These are phyloP conservation scores for Xylaria sp. DNA, from an alignment of 2,329 filamentous ascomycete genomes.

Conservation along the genomic window DNA sequence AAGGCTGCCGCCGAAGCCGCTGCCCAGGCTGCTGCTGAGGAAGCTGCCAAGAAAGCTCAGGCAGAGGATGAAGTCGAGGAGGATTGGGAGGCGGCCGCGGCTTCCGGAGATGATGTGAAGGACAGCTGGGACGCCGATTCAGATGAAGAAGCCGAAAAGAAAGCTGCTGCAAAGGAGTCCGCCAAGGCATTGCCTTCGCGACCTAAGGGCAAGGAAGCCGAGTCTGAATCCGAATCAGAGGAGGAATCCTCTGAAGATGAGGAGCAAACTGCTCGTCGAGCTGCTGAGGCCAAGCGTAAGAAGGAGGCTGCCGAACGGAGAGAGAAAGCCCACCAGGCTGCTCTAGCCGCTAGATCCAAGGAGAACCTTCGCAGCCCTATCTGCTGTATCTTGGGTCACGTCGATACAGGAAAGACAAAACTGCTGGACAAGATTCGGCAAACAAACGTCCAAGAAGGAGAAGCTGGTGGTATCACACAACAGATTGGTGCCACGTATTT, in stretches of 20 bases:
- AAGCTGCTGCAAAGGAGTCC: conserved; percentile 33
- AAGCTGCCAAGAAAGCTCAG: conserved; percentile 65
- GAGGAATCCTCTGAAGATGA: conserved; percentile 77
- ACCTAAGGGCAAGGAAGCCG: conserved; percentile 52
- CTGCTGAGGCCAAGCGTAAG: conserved; percentile 81
- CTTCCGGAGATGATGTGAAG: conserved; percentile 81
- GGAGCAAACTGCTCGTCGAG: conserved; percentile 76
- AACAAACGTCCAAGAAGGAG: conserved; percentile 98
- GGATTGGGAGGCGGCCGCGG: conserved; percentile 89
- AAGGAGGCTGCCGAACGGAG: conserved; percentile 88
- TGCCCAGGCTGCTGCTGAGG: conserved; percentile 65
- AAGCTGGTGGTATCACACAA: conserved; percentile 99
- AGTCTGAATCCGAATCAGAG: conserved; percentile 58
- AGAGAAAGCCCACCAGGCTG: conserved; percentile 90
- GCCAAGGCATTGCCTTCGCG: conserved; percentile 49
- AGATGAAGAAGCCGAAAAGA: conserved; percentile 73
- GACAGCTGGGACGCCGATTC: conserved; percentile 94
- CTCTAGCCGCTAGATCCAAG: conserved; percentile 88
- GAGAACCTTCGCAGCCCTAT: conserved; percentile 97
- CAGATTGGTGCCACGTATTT: conserved; percentile 99
- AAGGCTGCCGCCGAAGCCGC: conserved; percentile 69
- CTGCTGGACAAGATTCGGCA: conserved; percentile 97
- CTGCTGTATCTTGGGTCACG: conserved; percentile 99
- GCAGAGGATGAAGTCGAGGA: conserved; percentile 74
- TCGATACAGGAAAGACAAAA: conserved; percentile 99